Evolutionary conservation across 306 rosid genomes (phyloP).

Genomic region (Comarum palustre): DNA sequence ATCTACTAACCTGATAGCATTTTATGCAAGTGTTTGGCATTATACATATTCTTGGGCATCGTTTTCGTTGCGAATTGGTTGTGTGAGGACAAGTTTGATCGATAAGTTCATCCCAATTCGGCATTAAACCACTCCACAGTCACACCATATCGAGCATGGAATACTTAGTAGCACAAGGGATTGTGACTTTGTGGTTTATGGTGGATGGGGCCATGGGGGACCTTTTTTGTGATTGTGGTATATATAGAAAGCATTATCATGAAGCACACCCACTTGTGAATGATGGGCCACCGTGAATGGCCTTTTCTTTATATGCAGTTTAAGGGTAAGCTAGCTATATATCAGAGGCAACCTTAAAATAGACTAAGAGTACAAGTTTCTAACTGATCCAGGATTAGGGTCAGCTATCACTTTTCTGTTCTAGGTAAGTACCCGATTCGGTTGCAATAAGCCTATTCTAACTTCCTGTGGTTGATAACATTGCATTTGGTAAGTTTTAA

Average conservation of each 20-base stretch:
- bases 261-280: not conserved
- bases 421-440: not conserved
- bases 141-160: slow-evolving; percentile 8
- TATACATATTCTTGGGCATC: not conserved
- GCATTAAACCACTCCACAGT: not conserved
- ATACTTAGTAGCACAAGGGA: not conserved
- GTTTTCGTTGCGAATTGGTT: not conserved
- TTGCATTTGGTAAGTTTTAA: not conserved
- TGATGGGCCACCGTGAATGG: slow-evolving; percentile 5
- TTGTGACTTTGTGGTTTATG: not conserved
- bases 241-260: not conserved
- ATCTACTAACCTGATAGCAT: not conserved
- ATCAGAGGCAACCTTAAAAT: not conserved
- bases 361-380: not conserved
- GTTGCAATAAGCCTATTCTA: not conserved
- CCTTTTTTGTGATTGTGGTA: not conserved
- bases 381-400: not conserved
- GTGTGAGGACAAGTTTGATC: not conserved
- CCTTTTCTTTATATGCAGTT: not conserved
- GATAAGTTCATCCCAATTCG: not conserved
- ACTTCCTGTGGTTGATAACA: not conserved
- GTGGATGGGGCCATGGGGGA: not conserved
- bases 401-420: not conserved
- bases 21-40: not conserved
- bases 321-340: not conserved